A percentile compares a stretch with the other conserved stretches of the same genome.
Evolutionary conservation across 2,329 filamentous ascomycete species (phyloP).

Genomic region (Talaromyces albobiverticillius): DNA sequence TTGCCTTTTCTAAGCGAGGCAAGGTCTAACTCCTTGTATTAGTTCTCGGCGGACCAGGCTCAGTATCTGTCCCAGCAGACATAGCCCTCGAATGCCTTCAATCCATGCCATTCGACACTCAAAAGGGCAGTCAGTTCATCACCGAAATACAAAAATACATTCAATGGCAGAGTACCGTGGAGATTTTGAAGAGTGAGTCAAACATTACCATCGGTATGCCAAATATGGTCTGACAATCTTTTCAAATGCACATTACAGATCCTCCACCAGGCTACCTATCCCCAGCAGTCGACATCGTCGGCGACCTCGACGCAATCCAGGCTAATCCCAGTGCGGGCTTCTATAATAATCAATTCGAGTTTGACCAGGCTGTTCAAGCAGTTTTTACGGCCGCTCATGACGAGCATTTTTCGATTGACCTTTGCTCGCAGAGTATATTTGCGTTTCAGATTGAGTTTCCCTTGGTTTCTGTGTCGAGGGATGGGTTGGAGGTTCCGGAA

Average conservation of each 20-base stretch:
- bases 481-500: neutral
- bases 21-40: neutral
- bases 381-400: conserved; percentile 9
- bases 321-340: neutral
- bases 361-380: neutral
- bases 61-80: neutral
- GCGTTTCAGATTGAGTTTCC: conserved; percentile 10
- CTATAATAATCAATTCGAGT: neutral
- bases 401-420: conserved; percentile 19
- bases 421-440: conserved; percentile 8
- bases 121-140: neutral
- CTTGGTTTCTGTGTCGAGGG: neutral
- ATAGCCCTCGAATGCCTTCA: neutral
- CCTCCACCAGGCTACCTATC: conserved; percentile 8
- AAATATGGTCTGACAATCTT: neutral
- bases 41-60: too few species aligned
- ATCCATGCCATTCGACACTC: neutral
- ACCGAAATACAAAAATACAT: neutral
- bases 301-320: neutral
- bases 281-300: neutral
- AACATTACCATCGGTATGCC: too few species aligned
- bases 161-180: neutral
- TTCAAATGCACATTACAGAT: conserved; percentile 20
- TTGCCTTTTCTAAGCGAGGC: neutral
- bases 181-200: neutral